Percentiles rank a stretch among this genome's conserved stretches.
phyloP scores from a whole-genome alignment of 73 alveolate genomes.

The Uronychia binucleata region DNA sequence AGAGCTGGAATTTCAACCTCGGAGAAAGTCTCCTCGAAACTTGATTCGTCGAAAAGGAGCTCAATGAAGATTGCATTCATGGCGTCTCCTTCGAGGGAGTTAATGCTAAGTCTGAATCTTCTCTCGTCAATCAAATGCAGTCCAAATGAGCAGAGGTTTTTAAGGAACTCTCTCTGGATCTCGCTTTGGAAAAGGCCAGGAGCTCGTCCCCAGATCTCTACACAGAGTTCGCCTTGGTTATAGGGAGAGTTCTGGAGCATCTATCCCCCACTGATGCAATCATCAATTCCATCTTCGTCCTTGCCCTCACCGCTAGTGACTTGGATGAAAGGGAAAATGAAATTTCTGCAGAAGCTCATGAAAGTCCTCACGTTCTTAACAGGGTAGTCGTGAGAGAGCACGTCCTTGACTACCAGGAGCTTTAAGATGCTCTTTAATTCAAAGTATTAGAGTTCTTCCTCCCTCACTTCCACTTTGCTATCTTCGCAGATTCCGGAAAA shows the following conservation, averaged over 20 bases:
- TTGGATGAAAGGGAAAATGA: not conserved
- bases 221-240: not conserved
- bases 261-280: not conserved
- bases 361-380: not conserved
- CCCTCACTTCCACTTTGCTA: not conserved
- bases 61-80: slow-evolving; percentile 1
- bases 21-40: not conserved
- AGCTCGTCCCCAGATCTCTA: not conserved
- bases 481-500: not conserved
- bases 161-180: not conserved
- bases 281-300: not conserved
- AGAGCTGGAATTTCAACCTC: not conserved
- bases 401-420: not conserved
- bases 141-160: not conserved
- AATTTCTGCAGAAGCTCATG: not conserved
- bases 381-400: not conserved
- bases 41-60: not conserved
- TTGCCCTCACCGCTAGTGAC: not conserved
- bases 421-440: not conserved
- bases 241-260: too few relatives aligned
- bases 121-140: not conserved
- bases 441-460: not conserved
- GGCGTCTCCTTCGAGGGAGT: not conserved
- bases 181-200: not conserved
- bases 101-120: not conserved